Percentiles rank a stretch among this genome's conserved stretches.
Evolutionary conservation across 257 asterid genomes (phyloP).

Genomic region (Catharanthus roseus): DNA sequence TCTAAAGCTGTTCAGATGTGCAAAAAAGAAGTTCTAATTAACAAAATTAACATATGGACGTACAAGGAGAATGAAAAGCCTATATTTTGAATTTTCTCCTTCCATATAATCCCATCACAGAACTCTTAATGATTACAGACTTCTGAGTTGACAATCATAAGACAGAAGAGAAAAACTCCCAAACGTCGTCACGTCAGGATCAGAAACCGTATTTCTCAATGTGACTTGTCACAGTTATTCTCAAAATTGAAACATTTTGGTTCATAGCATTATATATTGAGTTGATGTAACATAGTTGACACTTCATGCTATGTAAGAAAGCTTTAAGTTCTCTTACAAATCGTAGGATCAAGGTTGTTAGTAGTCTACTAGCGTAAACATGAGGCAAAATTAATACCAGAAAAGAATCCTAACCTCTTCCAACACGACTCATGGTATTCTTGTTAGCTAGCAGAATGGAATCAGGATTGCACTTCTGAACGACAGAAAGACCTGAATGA

Average conservation of each 20-base stretch:
- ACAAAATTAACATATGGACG: neutral
- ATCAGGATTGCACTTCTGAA: conserved; percentile 78
- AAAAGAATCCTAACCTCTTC: conserved; percentile 46
- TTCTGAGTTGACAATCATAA: neutral
- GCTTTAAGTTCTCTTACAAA: neutral
- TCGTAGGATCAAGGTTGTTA: neutral
- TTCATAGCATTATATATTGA: too few species aligned
- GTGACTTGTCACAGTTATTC: neutral
- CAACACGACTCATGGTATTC: conserved; percentile 57
- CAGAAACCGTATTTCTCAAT: neutral
- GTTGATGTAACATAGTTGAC: neutral
- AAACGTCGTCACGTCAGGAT: neutral
- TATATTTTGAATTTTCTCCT: conserved; percentile 1
- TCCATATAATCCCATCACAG: neutral
- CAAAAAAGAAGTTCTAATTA: neutral
- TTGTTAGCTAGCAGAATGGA: conserved; percentile 82
- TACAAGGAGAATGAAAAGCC: neutral
- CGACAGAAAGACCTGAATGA: conserved; percentile 72
- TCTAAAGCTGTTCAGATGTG: neutral
- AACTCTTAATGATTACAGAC: too few species aligned
- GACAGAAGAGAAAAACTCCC: neutral
- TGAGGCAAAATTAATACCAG: neutral
- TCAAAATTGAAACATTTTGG: neutral
- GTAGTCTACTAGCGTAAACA: neutral
- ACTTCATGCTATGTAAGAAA: neutral